Evolutionary conservation across 352 stramenopile genomes (phyloP).

Genomic region (Phytophthora kernoviae): DNA sequence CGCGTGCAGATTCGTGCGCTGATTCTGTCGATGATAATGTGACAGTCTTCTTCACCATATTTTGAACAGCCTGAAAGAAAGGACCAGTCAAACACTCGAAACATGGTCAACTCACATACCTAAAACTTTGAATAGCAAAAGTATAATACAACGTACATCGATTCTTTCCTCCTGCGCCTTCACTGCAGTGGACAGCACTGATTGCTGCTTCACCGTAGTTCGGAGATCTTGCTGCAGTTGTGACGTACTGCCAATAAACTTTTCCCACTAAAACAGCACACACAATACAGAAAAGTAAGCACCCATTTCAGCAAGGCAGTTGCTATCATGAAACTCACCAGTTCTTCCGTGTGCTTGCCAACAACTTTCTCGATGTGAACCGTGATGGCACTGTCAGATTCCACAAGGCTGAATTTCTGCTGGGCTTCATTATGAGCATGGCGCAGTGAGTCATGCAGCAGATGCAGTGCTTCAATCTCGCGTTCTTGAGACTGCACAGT

Average conservation of each 20-base stretch:
- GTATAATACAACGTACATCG: conserved; percentile 30
- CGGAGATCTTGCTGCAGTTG: conserved; percentile 39
- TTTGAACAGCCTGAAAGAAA: conserved; percentile 26
- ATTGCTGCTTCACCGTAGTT: conserved; percentile 33
- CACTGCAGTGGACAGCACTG: conserved; percentile 29
- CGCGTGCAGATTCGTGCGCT: conserved; percentile 8
- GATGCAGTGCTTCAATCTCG: conserved; percentile 60
- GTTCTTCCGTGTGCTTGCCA: conserved; percentile 60
- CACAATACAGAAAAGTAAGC: neutral
- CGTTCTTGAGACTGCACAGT: conserved; percentile 60
- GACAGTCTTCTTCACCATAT: conserved; percentile 25
- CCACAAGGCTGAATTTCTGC: conserved; percentile 63
- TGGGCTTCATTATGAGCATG: conserved; percentile 61
- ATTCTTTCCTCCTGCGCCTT: conserved; percentile 51
- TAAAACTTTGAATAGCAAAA: neutral
- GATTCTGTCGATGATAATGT: conserved; percentile 4
- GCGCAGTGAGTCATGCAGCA: conserved; percentile 62
- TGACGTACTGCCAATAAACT: conserved; percentile 48
- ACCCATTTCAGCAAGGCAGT: neutral
- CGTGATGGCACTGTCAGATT: conserved; percentile 56
- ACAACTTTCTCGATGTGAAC: conserved; percentile 77
- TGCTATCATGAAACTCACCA: conserved; percentile 42
- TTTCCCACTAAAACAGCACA: conserved; percentile 45
- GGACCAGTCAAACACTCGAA: too few relatives aligned
- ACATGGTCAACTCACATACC: conserved; percentile 14